Evolutionary conservation across 2,329 filamentous ascomycete species (phyloP).

Genomic region (Ustulina deusta): DNA sequence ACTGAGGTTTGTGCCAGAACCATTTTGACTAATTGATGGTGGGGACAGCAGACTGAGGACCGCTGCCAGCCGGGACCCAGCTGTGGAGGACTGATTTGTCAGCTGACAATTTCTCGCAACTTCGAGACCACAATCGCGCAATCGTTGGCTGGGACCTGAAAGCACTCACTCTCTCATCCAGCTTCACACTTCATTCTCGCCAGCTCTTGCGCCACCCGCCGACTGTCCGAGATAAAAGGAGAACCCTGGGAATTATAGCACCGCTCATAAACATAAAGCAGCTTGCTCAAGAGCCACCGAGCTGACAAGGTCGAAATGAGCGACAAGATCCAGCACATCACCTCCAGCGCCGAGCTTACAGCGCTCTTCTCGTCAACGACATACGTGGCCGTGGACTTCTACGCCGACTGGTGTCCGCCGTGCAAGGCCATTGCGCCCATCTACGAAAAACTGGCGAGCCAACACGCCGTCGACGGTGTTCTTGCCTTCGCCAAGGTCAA

Average conservation of each 20-base stretch:
- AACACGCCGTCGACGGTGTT: conserved; percentile 55
- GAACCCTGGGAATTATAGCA: background rate
- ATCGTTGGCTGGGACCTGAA: background rate
- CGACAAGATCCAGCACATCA: conserved; percentile 54
- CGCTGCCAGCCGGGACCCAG: background rate
- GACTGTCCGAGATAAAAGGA: background rate
- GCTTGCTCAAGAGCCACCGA: background rate
- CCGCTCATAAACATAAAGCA: background rate
- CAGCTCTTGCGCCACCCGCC: background rate
- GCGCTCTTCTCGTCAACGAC: conserved; percentile 60
- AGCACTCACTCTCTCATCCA: conserved; percentile 2
- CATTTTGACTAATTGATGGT: background rate
- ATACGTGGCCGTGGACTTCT: conserved; percentile 69
- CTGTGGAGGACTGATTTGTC: conserved; percentile 10
- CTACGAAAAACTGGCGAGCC: conserved; percentile 62
- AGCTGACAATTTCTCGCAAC: conserved; percentile 32
- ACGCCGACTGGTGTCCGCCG: conserved; percentile 70
- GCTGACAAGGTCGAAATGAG: conserved; percentile 28
- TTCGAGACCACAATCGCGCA: conserved; percentile 22
- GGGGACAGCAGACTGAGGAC: background rate
- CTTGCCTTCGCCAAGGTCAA: conserved; percentile 70
- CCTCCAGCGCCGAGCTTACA: conserved; percentile 60
- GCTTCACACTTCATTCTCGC: background rate
- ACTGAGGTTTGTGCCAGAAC: background rate
- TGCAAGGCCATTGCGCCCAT: conserved; percentile 70